Base-by-base conservation (phyloP, 2,329 filamentous ascomycete genomes). In the Aspergillus sp. region DNA sequence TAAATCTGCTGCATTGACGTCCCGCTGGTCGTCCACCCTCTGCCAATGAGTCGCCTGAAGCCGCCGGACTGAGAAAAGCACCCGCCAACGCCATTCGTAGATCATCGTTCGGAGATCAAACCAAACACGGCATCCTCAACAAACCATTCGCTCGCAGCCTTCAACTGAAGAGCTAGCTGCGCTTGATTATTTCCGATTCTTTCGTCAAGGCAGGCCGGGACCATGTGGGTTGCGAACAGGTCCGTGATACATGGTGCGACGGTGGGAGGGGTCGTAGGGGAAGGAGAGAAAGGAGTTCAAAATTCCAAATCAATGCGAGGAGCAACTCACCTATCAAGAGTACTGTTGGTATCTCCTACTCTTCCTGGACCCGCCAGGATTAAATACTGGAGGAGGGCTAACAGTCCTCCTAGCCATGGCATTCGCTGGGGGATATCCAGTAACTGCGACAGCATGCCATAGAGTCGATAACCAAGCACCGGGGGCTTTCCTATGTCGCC, bases 301-400 rank as follows among this genome's bases (percentile, higher is more conserved):
- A 53, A 61, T 44, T 55, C 41, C 63, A 63, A 57, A 52, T 51
- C 37, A 56, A 21, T 7, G 31, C 17, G 62, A 40, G 27, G 39
- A 48, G 41, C 50, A 66, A 83, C 91, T 88, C 86, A 98, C 93
- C 91, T 96, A 80, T 98, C 93, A 76, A 97, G 79, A 73, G 87
- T 82, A 63, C 91, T 88, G 74, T 96, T 84, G 27, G 89, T 85
- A 68, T 84, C 83, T 71, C 90, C 91, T 63, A 96, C 75, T 76
- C 78, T 84, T 68, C 91, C 90, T 63, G 90, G 90, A 23, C 92
- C 91, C 68, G 82, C 80, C 69, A 93, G 77, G 68, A 87, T 82
- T 65, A 86, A 82, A 81, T 90, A 88, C 76, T 95, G 91, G 65
- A 89, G 73, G 75, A 96, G 84, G 57, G 90, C 89, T 59, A 95